Conservation (phyloP, 2,329 filamentous ascomycete species). For the Coleophoma crateriformis region DNA sequence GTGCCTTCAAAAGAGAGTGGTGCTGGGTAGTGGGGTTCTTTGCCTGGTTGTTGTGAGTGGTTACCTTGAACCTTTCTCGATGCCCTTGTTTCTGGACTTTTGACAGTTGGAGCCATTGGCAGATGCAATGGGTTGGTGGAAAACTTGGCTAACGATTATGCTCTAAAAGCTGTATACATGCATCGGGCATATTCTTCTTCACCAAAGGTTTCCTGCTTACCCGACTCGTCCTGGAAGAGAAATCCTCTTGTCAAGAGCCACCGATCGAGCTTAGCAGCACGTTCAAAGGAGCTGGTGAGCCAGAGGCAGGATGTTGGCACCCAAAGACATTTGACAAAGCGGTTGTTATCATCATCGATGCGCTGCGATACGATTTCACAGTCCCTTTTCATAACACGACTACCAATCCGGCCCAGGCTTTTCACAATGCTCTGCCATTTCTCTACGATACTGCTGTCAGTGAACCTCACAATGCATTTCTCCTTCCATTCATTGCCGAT, state of each 20-base stretch:
- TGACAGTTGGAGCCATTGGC: too few species aligned
- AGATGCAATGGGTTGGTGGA: too few species aligned
- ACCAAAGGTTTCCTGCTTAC: slow-evolving; percentile 93
- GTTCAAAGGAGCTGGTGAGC: slow-evolving; percentile 24
- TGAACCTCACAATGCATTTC: slow-evolving; percentile 75
- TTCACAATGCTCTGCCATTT: slow-evolving; percentile 83
- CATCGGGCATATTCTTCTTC: slow-evolving; percentile 82
- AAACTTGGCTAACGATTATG: background rate
- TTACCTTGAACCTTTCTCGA: too few species aligned
- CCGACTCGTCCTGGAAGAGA: slow-evolving; percentile 71
- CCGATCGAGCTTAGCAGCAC: slow-evolving; percentile 48
- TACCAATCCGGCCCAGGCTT: slow-evolving; percentile 46
- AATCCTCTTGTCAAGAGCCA: slow-evolving; percentile 62
- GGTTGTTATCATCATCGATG: slow-evolving; percentile 86
- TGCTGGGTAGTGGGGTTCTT: slow-evolving; percentile 23
- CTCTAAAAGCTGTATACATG: slow-evolving; percentile 51
- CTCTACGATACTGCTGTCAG: slow-evolving; percentile 75
- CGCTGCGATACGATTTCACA: slow-evolving; percentile 93
- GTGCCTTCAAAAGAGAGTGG: slow-evolving; percentile 22
- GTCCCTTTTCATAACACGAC: slow-evolving; percentile 60
- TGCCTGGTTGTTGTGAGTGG: slow-evolving; percentile 26
- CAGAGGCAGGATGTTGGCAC: slow-evolving; percentile 85
- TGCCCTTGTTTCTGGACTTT: too few species aligned
- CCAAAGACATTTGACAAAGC: slow-evolving; percentile 90
- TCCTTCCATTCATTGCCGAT: slow-evolving; percentile 94